Evolutionary conservation across 2,329 filamentous ascomycete genomes (phyloP).

Genomic region (Diaporthe capsici): DNA sequence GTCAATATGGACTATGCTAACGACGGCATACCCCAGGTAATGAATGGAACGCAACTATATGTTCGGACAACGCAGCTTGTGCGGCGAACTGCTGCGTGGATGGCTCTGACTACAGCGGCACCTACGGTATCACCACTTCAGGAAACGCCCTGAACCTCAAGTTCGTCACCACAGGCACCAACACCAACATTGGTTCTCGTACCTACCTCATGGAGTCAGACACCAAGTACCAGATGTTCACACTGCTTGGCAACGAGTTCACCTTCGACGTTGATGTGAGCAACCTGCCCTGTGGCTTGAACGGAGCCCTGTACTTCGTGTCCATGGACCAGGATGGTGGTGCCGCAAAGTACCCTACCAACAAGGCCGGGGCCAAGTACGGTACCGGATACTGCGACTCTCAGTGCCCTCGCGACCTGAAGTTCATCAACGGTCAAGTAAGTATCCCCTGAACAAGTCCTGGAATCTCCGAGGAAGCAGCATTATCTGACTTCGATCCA

Average conservation of each 20-base stretch:
- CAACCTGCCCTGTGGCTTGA: constrained; percentile 75
- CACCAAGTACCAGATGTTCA: constrained; percentile 74
- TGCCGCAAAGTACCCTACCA: constrained; percentile 56
- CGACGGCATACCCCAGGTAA: constrained; percentile 52
- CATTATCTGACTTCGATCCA: constrained; percentile 30
- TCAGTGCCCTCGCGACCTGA: constrained; percentile 54
- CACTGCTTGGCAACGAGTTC: constrained; percentile 76
- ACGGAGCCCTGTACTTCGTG: constrained; percentile 70
- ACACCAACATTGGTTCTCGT: constrained; percentile 66
- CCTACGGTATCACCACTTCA: constrained; percentile 66
- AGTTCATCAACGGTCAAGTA: constrained; percentile 59
- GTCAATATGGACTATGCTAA: not conserved
- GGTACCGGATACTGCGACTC: constrained; percentile 63
- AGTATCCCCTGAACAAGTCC: not conserved
- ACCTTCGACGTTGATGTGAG: constrained; percentile 81
- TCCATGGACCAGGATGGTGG: constrained; percentile 52
- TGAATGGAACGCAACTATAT: constrained; percentile 61
- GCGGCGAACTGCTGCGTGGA: constrained; percentile 70
- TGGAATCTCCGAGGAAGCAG: fast-evolving
- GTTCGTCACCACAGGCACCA: constrained; percentile 58
- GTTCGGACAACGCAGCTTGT: constrained; percentile 63
- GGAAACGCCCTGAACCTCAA: constrained; percentile 63
- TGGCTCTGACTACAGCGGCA: constrained; percentile 64
- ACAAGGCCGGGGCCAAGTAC: constrained; percentile 56
- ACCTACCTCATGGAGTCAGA: constrained; percentile 75